A percentile compares a stretch with the other conserved stretches of the same genome.
Evolutionary conservation across 208 protist species (phyloP).

Genomic region (Acanthamoeba sp.): DNA sequence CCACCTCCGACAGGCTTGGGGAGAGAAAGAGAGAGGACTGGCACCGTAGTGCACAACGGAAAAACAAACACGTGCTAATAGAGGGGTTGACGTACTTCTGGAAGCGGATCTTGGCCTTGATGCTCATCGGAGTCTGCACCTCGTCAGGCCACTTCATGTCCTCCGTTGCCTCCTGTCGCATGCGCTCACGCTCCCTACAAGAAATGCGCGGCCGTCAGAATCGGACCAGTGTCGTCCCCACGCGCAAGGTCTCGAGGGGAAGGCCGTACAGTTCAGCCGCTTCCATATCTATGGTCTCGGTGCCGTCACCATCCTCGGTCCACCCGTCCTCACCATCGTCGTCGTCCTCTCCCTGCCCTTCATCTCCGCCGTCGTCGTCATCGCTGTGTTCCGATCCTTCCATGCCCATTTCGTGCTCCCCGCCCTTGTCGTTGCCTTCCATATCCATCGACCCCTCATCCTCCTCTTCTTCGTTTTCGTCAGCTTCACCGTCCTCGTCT

Average conservation of each 20-base stretch:
- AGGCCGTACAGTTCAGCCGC: conserved; percentile 62
- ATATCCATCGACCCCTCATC: conserved; percentile 75
- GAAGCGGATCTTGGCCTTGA: conserved; percentile 87
- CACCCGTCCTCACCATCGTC: conserved; percentile 77
- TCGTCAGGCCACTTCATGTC: conserved; percentile 92
- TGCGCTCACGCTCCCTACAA: conserved; percentile 75
- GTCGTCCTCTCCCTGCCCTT: conserved; percentile 22
- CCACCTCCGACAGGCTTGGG: too few relatives aligned
- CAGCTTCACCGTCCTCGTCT: conserved; percentile 80
- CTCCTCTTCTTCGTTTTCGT: conserved; percentile 71
- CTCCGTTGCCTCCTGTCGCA: conserved; percentile 79
- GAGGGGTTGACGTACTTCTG: conserved; percentile 79
- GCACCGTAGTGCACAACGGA: too few relatives aligned
- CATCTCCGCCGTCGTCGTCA: background rate
- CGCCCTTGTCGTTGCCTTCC: background rate
- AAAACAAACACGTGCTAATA: too few relatives aligned
- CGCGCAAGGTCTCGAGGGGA: conserved; percentile 19
- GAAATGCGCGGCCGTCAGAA: background rate
- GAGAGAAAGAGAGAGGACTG: too few relatives aligned
- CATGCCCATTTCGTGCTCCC: background rate
- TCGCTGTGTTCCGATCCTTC: background rate
- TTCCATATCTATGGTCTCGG: conserved; percentile 71
- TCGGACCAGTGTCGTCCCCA: background rate
- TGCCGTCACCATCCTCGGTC: conserved; percentile 31
- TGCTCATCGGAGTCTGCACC: conserved; percentile 88